These are phyloP conservation scores for Protoeuglena noctilucae DNA, from an alignment of 139 green algal species.

Conservation along the genomic window DNA sequence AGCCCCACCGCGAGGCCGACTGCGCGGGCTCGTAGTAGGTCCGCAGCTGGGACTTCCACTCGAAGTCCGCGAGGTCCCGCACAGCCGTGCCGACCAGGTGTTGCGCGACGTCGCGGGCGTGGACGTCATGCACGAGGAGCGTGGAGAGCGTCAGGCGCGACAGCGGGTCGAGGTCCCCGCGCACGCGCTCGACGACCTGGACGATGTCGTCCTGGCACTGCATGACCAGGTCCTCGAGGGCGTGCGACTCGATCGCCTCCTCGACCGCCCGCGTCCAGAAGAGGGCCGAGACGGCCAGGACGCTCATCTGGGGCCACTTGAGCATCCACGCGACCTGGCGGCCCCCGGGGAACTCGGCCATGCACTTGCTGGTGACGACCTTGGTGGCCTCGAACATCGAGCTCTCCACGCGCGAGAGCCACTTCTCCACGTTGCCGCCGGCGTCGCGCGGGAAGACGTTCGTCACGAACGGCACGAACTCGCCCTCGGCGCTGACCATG, in stretches of 20 bases:
- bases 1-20: too few relatives aligned
- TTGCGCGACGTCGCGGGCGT: slow-evolving; percentile 5
- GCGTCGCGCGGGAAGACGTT: slow-evolving; percentile 16
- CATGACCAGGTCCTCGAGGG: slow-evolving; percentile 13
- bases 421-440: slow-evolving; percentile 36
- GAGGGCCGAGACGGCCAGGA: slow-evolving; percentile 16
- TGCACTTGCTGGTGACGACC: slow-evolving; percentile 1
- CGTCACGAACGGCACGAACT: slow-evolving; percentile 24
- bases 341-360: slow-evolving; percentile 16
- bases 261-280: slow-evolving; percentile 26
- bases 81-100: slow-evolving; percentile 10
- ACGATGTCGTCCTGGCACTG: slow-evolving; percentile 21
- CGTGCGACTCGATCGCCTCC: slow-evolving; percentile 11
- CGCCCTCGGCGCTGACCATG: slow-evolving; percentile 25
- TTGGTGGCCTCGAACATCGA: slow-evolving; percentile 27
- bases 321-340: slow-evolving; percentile 33
- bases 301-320: slow-evolving; percentile 17
- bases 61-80: slow-evolving; percentile 6
- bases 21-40: slow-evolving; percentile 30
- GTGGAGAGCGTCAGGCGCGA: slow-evolving; percentile 4
- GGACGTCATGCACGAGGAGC: slow-evolving; percentile 10
- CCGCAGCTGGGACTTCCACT: slow-evolving; percentile 19
- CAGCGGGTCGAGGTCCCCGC: slow-evolving; percentile 7
- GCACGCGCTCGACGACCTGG: slow-evolving; percentile 16
- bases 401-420: slow-evolving; percentile 34